Evolutionary conservation across 2,329 filamentous ascomycete genomes (phyloP), one percentile per base, ranked within the genome.

Genomic region (Talaromyces sp.): DNA sequence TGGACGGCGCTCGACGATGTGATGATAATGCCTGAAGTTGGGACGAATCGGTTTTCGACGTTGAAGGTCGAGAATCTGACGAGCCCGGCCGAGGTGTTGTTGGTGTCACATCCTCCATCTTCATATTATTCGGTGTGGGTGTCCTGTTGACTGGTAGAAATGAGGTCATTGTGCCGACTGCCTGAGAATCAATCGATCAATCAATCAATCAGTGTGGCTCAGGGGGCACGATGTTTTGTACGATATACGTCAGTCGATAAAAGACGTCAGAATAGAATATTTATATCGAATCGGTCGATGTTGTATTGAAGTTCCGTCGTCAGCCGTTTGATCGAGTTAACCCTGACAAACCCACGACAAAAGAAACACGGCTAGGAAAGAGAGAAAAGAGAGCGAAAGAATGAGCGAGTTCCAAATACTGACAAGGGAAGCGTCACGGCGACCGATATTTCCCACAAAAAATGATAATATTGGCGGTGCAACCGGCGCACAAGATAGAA

Each of bases 101-200:
- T n/a, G 85, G 81, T 52, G 78, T 81, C 67, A 83, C 83, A 66
- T 84, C 83, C 58, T 80, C 80, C 65, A 79, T 77, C 57, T 78
- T 72, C 63, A 72, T 72, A 59, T 75, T 73, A 58, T 78, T 77
- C 61, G 84, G 76, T 61, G 80, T 55, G 61, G 84, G 76, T 63
- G 80, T 81, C 65, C 81, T 82, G 74, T 87, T 88, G 72, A 87
- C 84, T 66, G 86, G 82, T 71, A 82, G 80, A 72, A 88, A 88
- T 63, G 82, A 78, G 67, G 84, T 80, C 83, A 86, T 85, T 40
- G 59, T 61, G 50, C 33, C 23, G 59, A 21, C n/a, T 33, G 3
- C 8, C 18, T 25, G 39, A n/a, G n/a, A n/a, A 25, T 18, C 16
- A 35, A 16, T 61, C 50, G n/a, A 46, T 42, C 21, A n/a, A 25